Conservation (phyloP, 495 filamentous ascomycete species). For the Jackrogersella minutella region DNA sequence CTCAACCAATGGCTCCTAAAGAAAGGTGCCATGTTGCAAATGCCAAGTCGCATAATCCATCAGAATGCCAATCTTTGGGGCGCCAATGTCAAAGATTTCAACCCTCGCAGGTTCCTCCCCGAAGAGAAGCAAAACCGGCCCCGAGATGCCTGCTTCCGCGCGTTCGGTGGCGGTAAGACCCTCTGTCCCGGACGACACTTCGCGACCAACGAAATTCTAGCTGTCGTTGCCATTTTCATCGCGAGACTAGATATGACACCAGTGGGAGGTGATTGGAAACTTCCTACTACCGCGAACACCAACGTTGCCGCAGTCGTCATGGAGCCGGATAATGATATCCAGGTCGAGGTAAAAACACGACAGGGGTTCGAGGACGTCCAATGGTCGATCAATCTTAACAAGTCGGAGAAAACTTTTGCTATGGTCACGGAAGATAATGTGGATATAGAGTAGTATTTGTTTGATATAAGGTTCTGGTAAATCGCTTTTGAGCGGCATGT, state of each 20-base stretch:
- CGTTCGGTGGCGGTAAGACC: constrained; percentile 39
- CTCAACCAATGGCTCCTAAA: constrained; percentile 41
- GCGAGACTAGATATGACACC: constrained; percentile 39
- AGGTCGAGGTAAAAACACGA: constrained; percentile 41
- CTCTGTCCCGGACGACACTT: constrained; percentile 45
- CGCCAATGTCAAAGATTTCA: constrained; percentile 26
- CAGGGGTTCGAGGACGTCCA: constrained; percentile 36
- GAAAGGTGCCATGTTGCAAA: constrained; percentile 34
- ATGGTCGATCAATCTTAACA: constrained; percentile 30
- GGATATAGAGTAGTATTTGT: too few relatives aligned
- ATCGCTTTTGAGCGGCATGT: too few relatives aligned
- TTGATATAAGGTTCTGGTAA: too few relatives aligned
- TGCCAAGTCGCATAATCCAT: constrained; percentile 33
- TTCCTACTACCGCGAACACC: constrained; percentile 37
- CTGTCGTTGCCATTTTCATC: constrained; percentile 35
- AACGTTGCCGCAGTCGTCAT: constrained; percentile 38
- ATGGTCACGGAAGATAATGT: constrained; percentile 26
- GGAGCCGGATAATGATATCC: constrained; percentile 43
- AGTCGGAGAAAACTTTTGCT: constrained; percentile 29
- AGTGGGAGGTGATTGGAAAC: constrained; percentile 19
- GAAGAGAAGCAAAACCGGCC: constrained; percentile 13
- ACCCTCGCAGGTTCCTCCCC: constrained; percentile 39
- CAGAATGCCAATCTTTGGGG: constrained; percentile 25
- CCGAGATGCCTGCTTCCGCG: constrained; percentile 38
- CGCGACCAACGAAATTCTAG: constrained; percentile 38